phyloP scores from a whole-genome alignment of 1,284 basidiomycete species.

The Austroboletus niveus region DNA sequence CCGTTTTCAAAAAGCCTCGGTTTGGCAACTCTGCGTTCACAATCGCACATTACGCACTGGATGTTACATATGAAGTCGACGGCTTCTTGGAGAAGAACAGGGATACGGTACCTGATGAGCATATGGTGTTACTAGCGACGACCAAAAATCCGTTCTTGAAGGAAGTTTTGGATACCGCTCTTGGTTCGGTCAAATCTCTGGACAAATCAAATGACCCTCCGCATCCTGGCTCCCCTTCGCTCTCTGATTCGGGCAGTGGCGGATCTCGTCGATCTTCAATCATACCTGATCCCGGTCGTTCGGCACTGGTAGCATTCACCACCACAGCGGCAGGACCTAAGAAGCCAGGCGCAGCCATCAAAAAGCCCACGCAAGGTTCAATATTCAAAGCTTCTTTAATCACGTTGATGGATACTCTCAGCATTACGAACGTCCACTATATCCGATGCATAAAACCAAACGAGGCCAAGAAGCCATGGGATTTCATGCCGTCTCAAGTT shows the following conservation, averaged over 20 bases:
- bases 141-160: slow-evolving; percentile 93
- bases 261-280: slow-evolving; percentile 76
- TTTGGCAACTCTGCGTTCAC: slow-evolving; percentile 98
- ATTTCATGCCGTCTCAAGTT: slow-evolving; percentile 95
- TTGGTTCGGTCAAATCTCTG: slow-evolving; percentile 66
- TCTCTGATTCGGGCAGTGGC: slow-evolving; percentile 71
- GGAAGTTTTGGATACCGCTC: slow-evolving; percentile 90
- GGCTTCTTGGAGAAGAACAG: slow-evolving; percentile 99
- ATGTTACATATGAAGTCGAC: slow-evolving; percentile 98
- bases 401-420: slow-evolving; percentile 95
- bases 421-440: slow-evolving; percentile 98
- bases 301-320: slow-evolving; percentile 60
- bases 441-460: slow-evolving; percentile 99
- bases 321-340: slow-evolving; percentile 44
- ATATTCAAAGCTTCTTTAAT: slow-evolving; percentile 98
- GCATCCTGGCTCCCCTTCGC: slow-evolving; percentile 64
- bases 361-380: slow-evolving; percentile 95
- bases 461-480: slow-evolving; percentile 95
- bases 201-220: slow-evolving; percentile 48
- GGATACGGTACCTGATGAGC: slow-evolving; percentile 98
- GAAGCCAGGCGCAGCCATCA: slow-evolving; percentile 65
- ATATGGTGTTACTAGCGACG: slow-evolving; percentile 80
- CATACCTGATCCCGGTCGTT: slow-evolving; percentile 83
- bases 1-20: slow-evolving; percentile 95
- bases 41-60: slow-evolving; percentile 96